Base-by-base conservation (phyloP, 257 asterid species). In the Henckelia pumila region DNA sequence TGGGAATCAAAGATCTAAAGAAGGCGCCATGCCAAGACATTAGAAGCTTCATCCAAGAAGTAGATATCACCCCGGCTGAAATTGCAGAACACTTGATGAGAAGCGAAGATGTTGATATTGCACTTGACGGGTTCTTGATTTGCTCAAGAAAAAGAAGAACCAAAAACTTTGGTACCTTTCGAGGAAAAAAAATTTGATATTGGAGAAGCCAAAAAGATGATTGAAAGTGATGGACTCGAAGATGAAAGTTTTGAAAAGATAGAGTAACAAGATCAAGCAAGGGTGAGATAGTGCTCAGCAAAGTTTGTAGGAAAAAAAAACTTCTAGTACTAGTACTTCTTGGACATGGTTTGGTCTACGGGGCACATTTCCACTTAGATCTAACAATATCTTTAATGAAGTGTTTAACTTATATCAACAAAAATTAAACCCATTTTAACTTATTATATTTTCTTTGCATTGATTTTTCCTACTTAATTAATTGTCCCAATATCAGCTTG, bases 1-100 rank as follows among this genome's bases (percentile, higher is more conserved):
- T 87, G 60, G 91, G 82, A 23, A 66, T 85, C 8, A 1, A 40
- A 2, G 83, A 79, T 60, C 78, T 82, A 30, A 78, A 72, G 3
- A 60, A 33, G 57, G 20, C 8, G 20, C 56, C 64, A 2, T 77
- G 84, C 26, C 72, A 56, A 7, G 83, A 66, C 71, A 82, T 89
- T 6, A 82, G 80, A 58, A 64, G 47, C 53, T 57, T 89, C 53
- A 81, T 89, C 21, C 49, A 76, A 24, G 77, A 82, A 21, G 77
- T 75, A 2, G 77, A 85, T 66, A 76, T 75, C 4, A 79, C 82
- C 6, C 96, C 96, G 6, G 95, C 95, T 2, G 96, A 85, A 70
- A 53, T 87, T 17, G 96, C 95, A 14, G 96, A 89, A 82, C 89
- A 87, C 47, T 73, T 89, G 76, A 87, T 89, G 95, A 81, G 95